These are phyloP conservation scores for Spiromastix sp. DNA, from an alignment of 2,329 filamentous ascomycete genomes.

Conservation along the genomic window DNA sequence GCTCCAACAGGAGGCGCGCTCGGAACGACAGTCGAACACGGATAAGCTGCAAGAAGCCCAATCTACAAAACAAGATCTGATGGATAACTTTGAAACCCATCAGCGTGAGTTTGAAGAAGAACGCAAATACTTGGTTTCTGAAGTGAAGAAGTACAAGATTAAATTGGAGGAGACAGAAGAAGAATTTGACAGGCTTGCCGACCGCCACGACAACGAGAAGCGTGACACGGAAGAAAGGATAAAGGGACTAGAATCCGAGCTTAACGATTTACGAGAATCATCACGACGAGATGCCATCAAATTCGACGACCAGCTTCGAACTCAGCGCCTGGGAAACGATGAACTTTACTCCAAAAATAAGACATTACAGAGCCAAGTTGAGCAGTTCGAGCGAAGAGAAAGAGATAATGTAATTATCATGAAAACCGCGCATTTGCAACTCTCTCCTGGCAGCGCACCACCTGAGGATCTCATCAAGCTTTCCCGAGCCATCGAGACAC, in stretches of 20 bases:
- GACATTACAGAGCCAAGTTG: slow-evolving; percentile 41
- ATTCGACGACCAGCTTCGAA: slow-evolving; percentile 49
- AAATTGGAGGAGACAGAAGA: slow-evolving; percentile 84
- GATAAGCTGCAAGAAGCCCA: slow-evolving; percentile 71
- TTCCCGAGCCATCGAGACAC: slow-evolving; percentile 48
- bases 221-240: slow-evolving; percentile 59
- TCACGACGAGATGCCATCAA: slow-evolving; percentile 45
- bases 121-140: slow-evolving; percentile 68
- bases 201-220: slow-evolving; percentile 74
- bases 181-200: slow-evolving; percentile 74
- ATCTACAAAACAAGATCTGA: slow-evolving; percentile 84
- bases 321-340: slow-evolving; percentile 41
- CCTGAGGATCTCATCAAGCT: slow-evolving; percentile 50
- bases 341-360: slow-evolving; percentile 31
- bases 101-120: slow-evolving; percentile 82
- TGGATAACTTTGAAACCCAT: slow-evolving; percentile 88
- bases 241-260: slow-evolving; percentile 57
- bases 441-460: slow-evolving; percentile 43
- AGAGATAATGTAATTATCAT: slow-evolving; percentile 46
- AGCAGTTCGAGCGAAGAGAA: slow-evolving; percentile 41
- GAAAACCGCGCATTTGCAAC: slow-evolving; percentile 47
- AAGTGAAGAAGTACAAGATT: slow-evolving; percentile 65
- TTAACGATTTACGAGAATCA: slow-evolving; percentile 51
- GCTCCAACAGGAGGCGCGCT: slow-evolving; percentile 60
- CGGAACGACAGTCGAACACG: slow-evolving; percentile 50